Conservation (phyloP, 1,284 basidiomycete genomes). For the Xanthoconium separans region DNA sequence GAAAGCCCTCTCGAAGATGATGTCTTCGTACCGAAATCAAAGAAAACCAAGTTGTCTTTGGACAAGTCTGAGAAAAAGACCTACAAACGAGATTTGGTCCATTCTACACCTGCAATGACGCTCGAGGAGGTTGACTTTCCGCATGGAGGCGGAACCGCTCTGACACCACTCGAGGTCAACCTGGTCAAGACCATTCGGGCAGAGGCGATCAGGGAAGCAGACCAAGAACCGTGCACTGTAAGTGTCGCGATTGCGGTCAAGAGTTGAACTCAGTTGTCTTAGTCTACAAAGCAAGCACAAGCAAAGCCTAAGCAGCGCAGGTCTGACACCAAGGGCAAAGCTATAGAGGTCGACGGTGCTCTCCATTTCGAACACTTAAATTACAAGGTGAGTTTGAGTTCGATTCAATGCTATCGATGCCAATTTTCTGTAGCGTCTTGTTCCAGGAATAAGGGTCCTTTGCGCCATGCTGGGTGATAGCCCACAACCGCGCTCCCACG, state of each 20-base stretch:
- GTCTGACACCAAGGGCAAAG: constrained; percentile 49
- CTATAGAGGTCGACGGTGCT: constrained; percentile 26
- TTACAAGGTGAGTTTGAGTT: constrained; percentile 68
- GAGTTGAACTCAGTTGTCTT: constrained; percentile 2
- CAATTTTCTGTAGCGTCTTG: constrained; percentile 59
- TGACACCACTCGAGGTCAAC: constrained; percentile 93
- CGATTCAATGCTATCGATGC: not conserved
- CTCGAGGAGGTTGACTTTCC: constrained; percentile 91
- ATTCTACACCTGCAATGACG: constrained; percentile 22
- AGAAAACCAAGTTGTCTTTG: constrained; percentile 49
- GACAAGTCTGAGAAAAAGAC: constrained; percentile 29
- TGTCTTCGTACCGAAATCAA: constrained; percentile 46
- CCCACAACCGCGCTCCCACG: too few relatives aligned
- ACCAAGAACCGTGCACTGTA: constrained; percentile 75
- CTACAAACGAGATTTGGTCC: constrained; percentile 24
- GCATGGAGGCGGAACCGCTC: constrained; percentile 79
- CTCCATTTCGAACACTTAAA: constrained; percentile 89
- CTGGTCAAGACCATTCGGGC: constrained; percentile 81
- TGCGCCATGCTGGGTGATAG: too few relatives aligned
- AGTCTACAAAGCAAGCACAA: constrained; percentile 16
- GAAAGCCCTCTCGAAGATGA: constrained; percentile 56
- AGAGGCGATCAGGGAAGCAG: constrained; percentile 84
- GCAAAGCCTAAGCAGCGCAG: constrained; percentile 43
- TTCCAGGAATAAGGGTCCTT: constrained; percentile 84
- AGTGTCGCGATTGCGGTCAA: constrained; percentile 19